Percentiles rank a stretch among this genome's conserved stretches.
These are phyloP conservation scores for Litsea cubeba DNA, from an alignment of 164 flowering plant species.

Conservation along the genomic window DNA sequence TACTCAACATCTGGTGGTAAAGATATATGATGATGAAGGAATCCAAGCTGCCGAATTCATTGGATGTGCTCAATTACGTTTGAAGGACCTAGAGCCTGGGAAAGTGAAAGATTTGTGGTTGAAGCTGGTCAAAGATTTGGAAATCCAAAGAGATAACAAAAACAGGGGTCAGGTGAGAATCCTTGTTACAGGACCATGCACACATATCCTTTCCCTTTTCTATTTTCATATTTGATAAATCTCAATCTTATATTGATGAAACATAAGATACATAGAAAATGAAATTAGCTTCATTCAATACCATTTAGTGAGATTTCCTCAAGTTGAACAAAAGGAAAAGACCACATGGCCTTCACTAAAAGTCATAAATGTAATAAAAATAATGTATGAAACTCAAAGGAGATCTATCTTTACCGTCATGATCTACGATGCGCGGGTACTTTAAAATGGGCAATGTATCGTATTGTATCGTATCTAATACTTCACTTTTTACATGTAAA, in stretches of 20 bases:
- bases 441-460: too few relatives aligned
- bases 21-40: constrained; percentile 88
- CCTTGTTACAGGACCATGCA: neutral
- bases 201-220: neutral
- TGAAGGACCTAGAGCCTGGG: constrained; percentile 83
- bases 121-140: constrained; percentile 95
- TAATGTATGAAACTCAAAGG: too few relatives aligned
- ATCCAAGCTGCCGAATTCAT: constrained; percentile 83
- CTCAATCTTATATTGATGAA: neutral
- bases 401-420: too few relatives aligned
- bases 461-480: too few relatives aligned
- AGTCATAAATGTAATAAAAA: too few relatives aligned
- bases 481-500: too few relatives aligned
- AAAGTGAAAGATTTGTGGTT: constrained; percentile 97
- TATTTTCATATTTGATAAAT: neutral
- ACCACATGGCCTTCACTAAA: neutral
- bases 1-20: constrained; percentile 84
- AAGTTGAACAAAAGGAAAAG: neutral
- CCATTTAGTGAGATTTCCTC: neutral
- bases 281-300: neutral
- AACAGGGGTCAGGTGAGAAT: constrained; percentile 81
- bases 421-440: too few relatives aligned
- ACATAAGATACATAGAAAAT: neutral
- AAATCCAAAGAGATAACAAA: constrained; percentile 84
- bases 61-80: constrained; percentile 71